phyloP scores from a whole-genome alignment of 805 yeast species.

The Metschnikowia baotianmanensis region DNA sequence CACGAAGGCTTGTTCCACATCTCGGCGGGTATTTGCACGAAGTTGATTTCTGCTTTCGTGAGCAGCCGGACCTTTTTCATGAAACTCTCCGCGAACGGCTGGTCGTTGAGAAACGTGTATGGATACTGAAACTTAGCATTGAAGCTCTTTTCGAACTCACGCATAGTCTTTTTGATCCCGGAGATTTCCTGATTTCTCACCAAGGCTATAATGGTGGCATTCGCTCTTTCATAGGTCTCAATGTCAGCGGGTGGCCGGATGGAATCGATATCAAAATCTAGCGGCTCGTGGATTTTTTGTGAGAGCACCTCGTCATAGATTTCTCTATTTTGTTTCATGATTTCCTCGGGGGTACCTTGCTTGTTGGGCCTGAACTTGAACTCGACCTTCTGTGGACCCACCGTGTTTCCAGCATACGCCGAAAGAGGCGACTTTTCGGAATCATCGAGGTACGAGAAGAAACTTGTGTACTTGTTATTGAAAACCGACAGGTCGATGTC shows the following conservation, averaged over 20 bases:
- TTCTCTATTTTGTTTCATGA: slow-evolving; percentile 38
- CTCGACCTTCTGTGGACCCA: slow-evolving; percentile 30
- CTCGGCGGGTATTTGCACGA: slow-evolving; percentile 40
- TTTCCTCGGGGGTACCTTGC: slow-evolving; percentile 28
- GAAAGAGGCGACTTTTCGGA: not conserved
- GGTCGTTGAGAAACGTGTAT: slow-evolving; percentile 76
- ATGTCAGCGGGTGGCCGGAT: slow-evolving; percentile 29
- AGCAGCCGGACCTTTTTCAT: slow-evolving; percentile 39
- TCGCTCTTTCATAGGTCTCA: slow-evolving; percentile 44
- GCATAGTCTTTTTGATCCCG: slow-evolving; percentile 51
- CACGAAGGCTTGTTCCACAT: slow-evolving; percentile 59
- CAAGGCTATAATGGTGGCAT: slow-evolving; percentile 71
- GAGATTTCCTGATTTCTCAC: slow-evolving; percentile 66
- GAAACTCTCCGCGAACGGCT: slow-evolving; percentile 59
- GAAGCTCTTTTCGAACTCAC: slow-evolving; percentile 60
- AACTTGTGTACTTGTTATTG: slow-evolving; percentile 7
- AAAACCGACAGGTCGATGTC: slow-evolving; percentile 11
- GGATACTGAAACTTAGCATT: slow-evolving; percentile 75
- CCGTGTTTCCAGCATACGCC: slow-evolving; percentile 1
- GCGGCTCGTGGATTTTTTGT: slow-evolving; percentile 47
- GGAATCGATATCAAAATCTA: slow-evolving; percentile 31
- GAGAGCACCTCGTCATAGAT: slow-evolving; percentile 36
- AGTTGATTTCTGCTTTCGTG: slow-evolving; percentile 32
- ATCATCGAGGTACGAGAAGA: slow-evolving; percentile 7
- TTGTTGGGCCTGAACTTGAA: slow-evolving; percentile 33